These are phyloP conservation scores for Chaetothyriales sp. DNA, from an alignment of 2,329 filamentous ascomycete genomes.

Conservation along the genomic window DNA sequence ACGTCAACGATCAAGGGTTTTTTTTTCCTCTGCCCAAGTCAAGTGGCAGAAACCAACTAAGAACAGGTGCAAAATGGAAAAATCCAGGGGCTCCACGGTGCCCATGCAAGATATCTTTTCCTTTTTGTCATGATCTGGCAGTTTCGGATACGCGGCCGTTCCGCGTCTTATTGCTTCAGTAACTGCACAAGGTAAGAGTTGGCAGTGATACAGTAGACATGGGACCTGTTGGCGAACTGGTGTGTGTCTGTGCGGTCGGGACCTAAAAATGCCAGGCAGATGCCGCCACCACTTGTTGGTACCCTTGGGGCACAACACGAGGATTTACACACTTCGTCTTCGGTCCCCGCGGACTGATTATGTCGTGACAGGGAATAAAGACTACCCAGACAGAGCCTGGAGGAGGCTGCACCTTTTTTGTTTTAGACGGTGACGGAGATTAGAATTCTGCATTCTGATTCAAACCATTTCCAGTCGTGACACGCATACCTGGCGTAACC, in stretches of 20 bases:
- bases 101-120: background rate
- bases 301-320: background rate
- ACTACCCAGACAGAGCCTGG: background rate
- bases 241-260: too few relatives aligned
- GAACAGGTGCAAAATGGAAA: background rate
- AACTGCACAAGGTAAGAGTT: too few relatives aligned
- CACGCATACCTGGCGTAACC: background rate
- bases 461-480: background rate
- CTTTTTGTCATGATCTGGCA: background rate
- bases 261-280: too few relatives aligned
- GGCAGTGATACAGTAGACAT: too few relatives aligned
- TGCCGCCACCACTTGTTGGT: background rate
- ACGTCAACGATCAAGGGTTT: background rate
- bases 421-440: background rate
- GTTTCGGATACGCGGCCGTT: background rate
- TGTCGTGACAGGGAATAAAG: background rate
- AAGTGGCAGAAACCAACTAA: too few relatives aligned
- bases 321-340: background rate
- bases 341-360: background rate
- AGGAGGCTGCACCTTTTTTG: background rate
- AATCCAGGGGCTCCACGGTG: background rate
- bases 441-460: background rate
- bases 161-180: background rate
- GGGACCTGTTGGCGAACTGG: too few relatives aligned
- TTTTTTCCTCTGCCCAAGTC: too few relatives aligned